Base-by-base conservation (phyloP, 176 grass and related monocot genomes). In the Aechmea fasciata region DNA sequence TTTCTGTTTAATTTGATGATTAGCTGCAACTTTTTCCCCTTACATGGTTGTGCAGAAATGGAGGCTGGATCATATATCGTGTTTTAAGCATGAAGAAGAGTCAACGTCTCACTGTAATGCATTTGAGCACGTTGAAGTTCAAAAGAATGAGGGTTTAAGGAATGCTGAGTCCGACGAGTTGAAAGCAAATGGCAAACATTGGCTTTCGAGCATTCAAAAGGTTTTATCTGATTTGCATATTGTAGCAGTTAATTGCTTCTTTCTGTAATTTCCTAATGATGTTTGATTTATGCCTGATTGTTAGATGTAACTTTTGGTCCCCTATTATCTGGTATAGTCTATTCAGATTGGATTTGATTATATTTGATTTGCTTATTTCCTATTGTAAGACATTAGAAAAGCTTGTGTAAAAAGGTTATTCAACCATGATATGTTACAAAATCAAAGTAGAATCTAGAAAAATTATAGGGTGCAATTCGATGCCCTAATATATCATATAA, bases 71-170 rank as follows among this genome's bases (percentile, higher is more conserved):
- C 80, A 51, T 51, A 48, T 70, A 9, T 86, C 78, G 0, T 84
- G 85, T 80, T 96, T 91, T 64, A 88, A 80, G 69, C 74, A 83
- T 26, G 79, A 79, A 52, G 87, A 86, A 64, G 87, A 63, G 24
- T 70, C 72, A 48, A 22, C 76, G 11, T 77, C 78, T 25, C 72
- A 66, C 10, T 77, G 81, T 64, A 66, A 52, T 47, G 47, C 52
- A 14, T 75, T 57, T 18, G 73, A 79, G 14, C 66, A 68, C 64
- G 13, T 64, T 14, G 71, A 79, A 13, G 57, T 50, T 71, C 52
- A 75, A 13, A 57, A 73, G 7, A 64, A 55, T 49, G 48, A 49
- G 13, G 23, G 52, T 25, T 24, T 24, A 24, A 71, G 51, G 15
- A 78, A 72, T 20, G 13, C 57, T 24, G 66, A 67, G 52, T 69